Evolutionary conservation across 495 filamentous ascomycete species (phyloP).

Genomic region (Rostrohypoxylon terebratum): DNA sequence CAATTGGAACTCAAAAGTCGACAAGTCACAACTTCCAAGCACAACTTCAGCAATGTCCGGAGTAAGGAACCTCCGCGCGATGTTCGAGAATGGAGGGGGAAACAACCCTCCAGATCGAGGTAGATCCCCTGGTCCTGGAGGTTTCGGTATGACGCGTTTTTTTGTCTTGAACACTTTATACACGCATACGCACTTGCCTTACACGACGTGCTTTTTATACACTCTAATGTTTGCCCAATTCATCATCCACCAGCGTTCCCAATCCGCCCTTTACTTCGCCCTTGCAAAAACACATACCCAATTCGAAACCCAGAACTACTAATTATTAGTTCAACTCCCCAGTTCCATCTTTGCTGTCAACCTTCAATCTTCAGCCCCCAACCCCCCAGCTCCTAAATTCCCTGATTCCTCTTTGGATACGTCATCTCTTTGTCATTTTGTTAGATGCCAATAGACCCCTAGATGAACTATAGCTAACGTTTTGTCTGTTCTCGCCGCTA

Average conservation of each 20-base stretch:
- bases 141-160: constrained; percentile 46
- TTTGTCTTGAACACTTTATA: constrained; percentile 16
- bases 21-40: constrained; percentile 46
- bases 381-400: constrained; percentile 8
- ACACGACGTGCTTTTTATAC: no score
- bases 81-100: constrained; percentile 82
- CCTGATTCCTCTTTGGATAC: constrained; percentile 20
- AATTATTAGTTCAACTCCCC: constrained; percentile 22
- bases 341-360: constrained; percentile 15
- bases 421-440: constrained; percentile 24
- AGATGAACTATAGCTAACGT: constrained; percentile 41
- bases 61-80: constrained; percentile 79
- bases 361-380: constrained; percentile 11
- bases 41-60: constrained; percentile 57
- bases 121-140: constrained; percentile 69
- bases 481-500: constrained; percentile 34
- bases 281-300: background rate
- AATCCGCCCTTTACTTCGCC: constrained; percentile 6
- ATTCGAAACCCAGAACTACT: constrained; percentile 10
- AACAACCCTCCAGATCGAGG: constrained; percentile 77
- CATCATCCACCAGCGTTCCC: background rate
- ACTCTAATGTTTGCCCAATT: background rate
- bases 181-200: no score
- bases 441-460: constrained; percentile 16
- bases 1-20: constrained; percentile 1